A percentile compares a stretch with the other conserved stretches of the same genome.
Evolutionary conservation across 176 grass and related monocot genomes (phyloP).

Genomic region (Elaeis guineensis): DNA sequence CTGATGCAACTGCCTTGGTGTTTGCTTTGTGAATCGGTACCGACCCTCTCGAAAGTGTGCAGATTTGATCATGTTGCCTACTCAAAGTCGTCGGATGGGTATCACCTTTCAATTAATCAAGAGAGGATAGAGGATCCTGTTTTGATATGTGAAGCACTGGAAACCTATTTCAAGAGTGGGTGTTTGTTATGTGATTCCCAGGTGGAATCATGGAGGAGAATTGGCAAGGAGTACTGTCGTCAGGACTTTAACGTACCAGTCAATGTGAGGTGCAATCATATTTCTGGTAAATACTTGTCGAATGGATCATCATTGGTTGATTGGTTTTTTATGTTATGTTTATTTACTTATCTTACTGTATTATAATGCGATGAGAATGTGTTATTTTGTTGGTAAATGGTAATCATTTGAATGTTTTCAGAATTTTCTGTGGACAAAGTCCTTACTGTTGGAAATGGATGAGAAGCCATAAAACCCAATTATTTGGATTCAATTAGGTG

Average conservation of each 20-base stretch:
- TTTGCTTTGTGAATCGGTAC: constrained; percentile 22
- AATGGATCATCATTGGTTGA: constrained; percentile 8
- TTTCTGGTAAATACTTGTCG: constrained; percentile 36
- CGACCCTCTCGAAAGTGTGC: constrained; percentile 32
- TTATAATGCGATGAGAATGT: too few relatives aligned
- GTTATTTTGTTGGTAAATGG: too few relatives aligned
- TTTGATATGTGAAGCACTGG: constrained; percentile 56
- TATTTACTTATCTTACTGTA: background rate
- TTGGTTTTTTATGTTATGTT: background rate
- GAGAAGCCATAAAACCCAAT: too few relatives aligned
- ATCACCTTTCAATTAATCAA: constrained; percentile 47
- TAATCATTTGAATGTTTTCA: too few relatives aligned
- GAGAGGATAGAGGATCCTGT: constrained; percentile 39
- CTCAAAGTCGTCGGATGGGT: constrained; percentile 26
- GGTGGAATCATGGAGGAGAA: constrained; percentile 30
- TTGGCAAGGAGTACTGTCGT: constrained; percentile 36
- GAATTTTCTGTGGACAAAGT: too few relatives aligned
- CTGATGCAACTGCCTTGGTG: constrained; percentile 29
- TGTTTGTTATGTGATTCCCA: constrained; percentile 50
- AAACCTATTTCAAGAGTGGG: constrained; percentile 42
- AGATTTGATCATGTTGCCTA: constrained; percentile 47
- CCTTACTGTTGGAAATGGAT: too few relatives aligned
- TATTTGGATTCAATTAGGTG: too few relatives aligned
- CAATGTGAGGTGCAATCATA: constrained; percentile 13
- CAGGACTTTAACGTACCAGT: constrained; percentile 1